Evolutionary conservation across 805 yeast genomes (phyloP).

Genomic region (Starmerella apis): DNA sequence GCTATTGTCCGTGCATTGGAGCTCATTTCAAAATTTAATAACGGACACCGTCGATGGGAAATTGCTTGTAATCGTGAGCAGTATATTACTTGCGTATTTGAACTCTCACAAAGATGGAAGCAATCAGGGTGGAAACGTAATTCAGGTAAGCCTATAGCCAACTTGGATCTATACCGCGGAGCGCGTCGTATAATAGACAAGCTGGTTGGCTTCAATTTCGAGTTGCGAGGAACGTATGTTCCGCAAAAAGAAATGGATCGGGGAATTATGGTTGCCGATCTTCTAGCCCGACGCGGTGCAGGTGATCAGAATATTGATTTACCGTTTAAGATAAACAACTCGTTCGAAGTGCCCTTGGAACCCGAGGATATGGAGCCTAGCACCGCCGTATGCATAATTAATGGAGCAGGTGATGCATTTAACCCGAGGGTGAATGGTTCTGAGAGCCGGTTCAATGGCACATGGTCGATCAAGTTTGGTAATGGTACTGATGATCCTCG

Average conservation of each 20-base stretch:
- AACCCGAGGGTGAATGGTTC: background rate
- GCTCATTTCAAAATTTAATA: background rate
- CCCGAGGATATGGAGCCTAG: constrained; percentile 5
- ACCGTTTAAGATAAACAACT: background rate
- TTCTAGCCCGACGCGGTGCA: constrained; percentile 4
- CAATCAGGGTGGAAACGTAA: constrained; percentile 7
- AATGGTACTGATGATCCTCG: background rate
- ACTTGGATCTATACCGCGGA: constrained; percentile 2
- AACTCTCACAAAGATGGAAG: constrained; percentile 5
- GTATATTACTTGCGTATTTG: constrained; percentile 1
- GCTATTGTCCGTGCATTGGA: constrained; percentile 5
- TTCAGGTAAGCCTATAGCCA: constrained; percentile 4
- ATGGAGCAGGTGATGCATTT: background rate
- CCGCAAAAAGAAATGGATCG: constrained; percentile 3
- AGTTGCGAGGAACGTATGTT: background rate
- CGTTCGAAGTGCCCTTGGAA: background rate
- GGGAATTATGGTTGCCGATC: constrained; percentile 5
- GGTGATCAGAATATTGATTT: constrained; percentile 1
- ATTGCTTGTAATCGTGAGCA: constrained; percentile 8
- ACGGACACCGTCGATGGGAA: constrained; percentile 6
- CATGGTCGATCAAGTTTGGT: constrained; percentile 6
- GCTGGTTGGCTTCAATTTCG: background rate
- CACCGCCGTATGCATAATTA: background rate
- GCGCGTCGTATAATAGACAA: constrained; percentile 2
- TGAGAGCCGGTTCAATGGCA: background rate